Evolutionary conservation across 768 basidiomycete species (phyloP).

Genomic region (Lenzites betulinus): DNA sequence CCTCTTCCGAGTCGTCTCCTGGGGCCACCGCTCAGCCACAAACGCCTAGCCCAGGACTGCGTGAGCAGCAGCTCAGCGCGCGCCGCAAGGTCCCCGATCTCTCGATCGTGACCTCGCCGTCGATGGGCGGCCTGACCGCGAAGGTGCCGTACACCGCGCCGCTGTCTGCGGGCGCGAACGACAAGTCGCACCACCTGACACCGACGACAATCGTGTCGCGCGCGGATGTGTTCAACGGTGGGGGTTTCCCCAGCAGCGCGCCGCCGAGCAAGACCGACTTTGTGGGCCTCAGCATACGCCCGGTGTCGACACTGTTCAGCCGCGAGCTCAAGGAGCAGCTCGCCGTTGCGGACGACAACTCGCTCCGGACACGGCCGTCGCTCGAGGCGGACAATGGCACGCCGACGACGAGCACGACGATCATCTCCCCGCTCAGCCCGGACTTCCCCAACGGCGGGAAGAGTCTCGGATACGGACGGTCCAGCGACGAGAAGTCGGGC

Average conservation of each 20-base stretch:
- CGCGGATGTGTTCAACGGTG: slow-evolving; percentile 8
- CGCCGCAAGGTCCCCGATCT: slow-evolving; percentile 31
- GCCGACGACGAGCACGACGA: slow-evolving; percentile 50
- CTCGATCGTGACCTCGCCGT: slow-evolving; percentile 28
- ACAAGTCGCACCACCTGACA: slow-evolving; percentile 20
- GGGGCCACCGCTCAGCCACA: slow-evolving; percentile 4
- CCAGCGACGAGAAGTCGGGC: slow-evolving; percentile 33
- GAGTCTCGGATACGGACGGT: slow-evolving; percentile 10
- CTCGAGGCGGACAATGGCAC: slow-evolving; percentile 49
- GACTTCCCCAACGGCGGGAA: slow-evolving; percentile 28
- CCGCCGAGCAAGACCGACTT: slow-evolving; percentile 67
- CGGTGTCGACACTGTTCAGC: slow-evolving; percentile 76
- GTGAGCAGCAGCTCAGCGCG: slow-evolving; percentile 27
- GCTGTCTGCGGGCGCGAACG: slow-evolving; percentile 20
- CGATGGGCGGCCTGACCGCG: slow-evolving; percentile 5
- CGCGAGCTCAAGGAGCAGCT: slow-evolving; percentile 59
- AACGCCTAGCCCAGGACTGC: background rate
- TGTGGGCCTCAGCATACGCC: slow-evolving; percentile 67
- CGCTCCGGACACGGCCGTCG: slow-evolving; percentile 33
- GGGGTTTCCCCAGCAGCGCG: slow-evolving; percentile 51
- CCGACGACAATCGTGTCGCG: slow-evolving; percentile 22
- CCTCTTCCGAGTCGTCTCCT: slow-evolving; percentile 24
- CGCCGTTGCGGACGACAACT: slow-evolving; percentile 22
- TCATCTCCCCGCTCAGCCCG: slow-evolving; percentile 52
- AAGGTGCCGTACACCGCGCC: slow-evolving; percentile 17